These are phyloP conservation scores for Diplodia sapinea DNA, from an alignment of 2,329 filamentous ascomycete genomes.

Conservation along the genomic window DNA sequence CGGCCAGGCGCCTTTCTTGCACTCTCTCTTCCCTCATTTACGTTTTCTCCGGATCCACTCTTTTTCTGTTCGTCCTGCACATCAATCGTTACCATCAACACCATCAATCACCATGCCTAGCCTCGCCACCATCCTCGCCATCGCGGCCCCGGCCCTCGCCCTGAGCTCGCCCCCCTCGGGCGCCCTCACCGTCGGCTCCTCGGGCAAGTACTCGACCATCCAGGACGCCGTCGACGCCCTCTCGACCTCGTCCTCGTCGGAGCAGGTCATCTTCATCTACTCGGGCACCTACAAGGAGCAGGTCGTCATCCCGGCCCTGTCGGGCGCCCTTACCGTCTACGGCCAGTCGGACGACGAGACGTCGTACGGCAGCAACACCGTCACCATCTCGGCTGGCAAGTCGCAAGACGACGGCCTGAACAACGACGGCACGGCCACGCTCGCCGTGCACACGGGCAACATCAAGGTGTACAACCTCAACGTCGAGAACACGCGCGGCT, in stretches of 20 bases:
- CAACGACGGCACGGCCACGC: conserved; percentile 60
- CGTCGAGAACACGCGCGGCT: conserved; percentile 52
- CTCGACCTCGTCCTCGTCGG: conserved; percentile 52
- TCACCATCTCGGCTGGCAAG: conserved; percentile 55
- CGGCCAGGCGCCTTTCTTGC: conserved; percentile 20
- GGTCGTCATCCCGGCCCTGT: conserved; percentile 56
- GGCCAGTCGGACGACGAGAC: conserved; percentile 61
- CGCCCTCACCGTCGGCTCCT: conserved; percentile 52
- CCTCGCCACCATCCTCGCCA: conserved; percentile 19
- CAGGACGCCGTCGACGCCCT: conserved; percentile 62
- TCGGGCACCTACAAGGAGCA: conserved; percentile 64
- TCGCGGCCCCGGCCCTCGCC: conserved; percentile 29
- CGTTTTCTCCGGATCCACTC: conserved; percentile 5
- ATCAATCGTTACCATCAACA: neutral
- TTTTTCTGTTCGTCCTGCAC: neutral
- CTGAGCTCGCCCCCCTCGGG: conserved; percentile 54
- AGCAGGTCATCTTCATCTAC: conserved; percentile 65
- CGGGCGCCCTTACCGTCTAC: conserved; percentile 59
- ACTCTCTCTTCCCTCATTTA: neutral
- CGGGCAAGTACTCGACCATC: conserved; percentile 51
- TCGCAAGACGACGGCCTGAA: conserved; percentile 42
- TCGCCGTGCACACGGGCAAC: conserved; percentile 53
- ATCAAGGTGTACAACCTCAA: conserved; percentile 67
- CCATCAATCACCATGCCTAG: conserved; percentile 10
- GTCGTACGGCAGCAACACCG: conserved; percentile 60